phyloP scores from a whole-genome alignment of 1,284 basidiomycete species.

The Pulveroboletus sp. region DNA sequence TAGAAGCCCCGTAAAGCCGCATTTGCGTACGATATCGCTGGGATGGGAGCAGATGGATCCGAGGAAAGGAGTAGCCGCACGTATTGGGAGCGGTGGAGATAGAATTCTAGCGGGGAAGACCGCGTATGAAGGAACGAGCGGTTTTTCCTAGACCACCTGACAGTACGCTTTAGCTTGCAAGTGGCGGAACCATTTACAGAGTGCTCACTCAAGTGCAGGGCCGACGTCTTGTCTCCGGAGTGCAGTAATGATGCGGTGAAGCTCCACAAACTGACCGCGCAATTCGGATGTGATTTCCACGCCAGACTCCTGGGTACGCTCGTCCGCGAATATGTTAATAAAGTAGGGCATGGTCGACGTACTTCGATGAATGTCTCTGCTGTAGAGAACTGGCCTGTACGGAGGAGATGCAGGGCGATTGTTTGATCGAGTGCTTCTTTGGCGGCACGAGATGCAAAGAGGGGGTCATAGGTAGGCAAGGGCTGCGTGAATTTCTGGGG shows the following conservation, averaged over 20 bases:
- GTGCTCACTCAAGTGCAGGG: conserved; percentile 71
- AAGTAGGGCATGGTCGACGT: conserved; percentile 20
- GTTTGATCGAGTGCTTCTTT: conserved; percentile 68
- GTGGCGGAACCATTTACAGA: not conserved
- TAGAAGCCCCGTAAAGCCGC: conserved; percentile 70
- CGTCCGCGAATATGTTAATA: not conserved
- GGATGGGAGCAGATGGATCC: conserved; percentile 51
- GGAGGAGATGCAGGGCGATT: conserved; percentile 74
- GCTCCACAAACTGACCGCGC: conserved; percentile 63
- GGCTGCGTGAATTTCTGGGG: conserved; percentile 68
- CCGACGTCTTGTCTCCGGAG: conserved; percentile 67
- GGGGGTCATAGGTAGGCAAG: conserved; percentile 66
- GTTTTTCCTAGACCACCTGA: conserved; percentile 77
- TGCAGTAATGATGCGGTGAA: conserved; percentile 74
- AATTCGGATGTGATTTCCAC: conserved; percentile 60
- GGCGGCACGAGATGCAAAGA: conserved; percentile 67
- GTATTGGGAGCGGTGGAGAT: conserved; percentile 85
- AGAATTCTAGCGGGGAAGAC: conserved; percentile 80
- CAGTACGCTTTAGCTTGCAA: conserved; percentile 3
- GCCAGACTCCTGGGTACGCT: conserved; percentile 61
- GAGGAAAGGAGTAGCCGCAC: conserved; percentile 68
- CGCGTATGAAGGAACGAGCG: conserved; percentile 64
- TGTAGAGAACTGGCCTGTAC: conserved; percentile 77
- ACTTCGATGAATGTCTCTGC: conserved; percentile 75
- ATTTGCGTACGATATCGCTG: conserved; percentile 78